Conservation (phyloP, 2,329 filamentous ascomycete genomes). For the Aspergillus sp. region DNA sequence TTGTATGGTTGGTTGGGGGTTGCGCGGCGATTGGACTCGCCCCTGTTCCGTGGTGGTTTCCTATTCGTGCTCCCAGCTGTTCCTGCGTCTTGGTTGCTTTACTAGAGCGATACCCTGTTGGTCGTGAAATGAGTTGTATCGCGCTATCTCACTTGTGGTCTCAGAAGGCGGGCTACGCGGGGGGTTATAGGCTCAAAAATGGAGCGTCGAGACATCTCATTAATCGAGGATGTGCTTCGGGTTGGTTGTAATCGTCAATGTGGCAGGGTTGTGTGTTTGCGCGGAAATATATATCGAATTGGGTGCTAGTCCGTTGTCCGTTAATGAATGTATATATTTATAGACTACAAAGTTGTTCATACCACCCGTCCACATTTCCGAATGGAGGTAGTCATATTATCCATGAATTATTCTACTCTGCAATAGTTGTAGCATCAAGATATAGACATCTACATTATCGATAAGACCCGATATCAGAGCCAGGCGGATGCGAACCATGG, state of each 20-base stretch:
- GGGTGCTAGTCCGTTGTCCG: not conserved
- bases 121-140: not conserved
- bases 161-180: not conserved
- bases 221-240: no score
- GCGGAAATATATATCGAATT: not conserved
- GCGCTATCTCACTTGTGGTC: not conserved
- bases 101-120: not conserved
- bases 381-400: no score
- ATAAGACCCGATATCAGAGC: not conserved
- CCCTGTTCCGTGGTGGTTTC: not conserved
- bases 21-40: not conserved
- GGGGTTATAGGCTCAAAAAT: not conserved
- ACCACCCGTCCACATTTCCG: no score
- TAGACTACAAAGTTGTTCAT: no score
- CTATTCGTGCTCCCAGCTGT: not conserved
- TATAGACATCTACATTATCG: no score
- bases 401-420: no score
- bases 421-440: no score
- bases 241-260: no score
- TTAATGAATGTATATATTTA: no score
- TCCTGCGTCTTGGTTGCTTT: not conserved
- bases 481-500: slow-evolving; percentile 19
- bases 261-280: not conserved
- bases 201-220: no score
- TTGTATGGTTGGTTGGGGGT: not conserved